Conservation (phyloP, 768 basidiomycete genomes). For the Panus rudis region DNA sequence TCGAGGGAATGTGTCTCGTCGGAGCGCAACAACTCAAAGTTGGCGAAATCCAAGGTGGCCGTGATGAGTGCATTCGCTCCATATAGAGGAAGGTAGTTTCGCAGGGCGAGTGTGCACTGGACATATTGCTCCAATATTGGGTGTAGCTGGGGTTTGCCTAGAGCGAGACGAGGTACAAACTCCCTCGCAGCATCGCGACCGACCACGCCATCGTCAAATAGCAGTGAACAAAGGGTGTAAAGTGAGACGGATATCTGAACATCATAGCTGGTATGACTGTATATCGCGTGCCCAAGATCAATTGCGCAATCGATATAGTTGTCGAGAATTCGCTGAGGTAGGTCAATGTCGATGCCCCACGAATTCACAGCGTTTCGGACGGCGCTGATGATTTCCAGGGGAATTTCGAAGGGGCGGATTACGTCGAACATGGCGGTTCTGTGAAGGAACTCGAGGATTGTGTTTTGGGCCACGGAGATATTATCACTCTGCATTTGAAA, state of each 20-base stretch:
- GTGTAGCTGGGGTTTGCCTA: slow-evolving; percentile 22
- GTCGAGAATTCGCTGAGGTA: too few relatives aligned
- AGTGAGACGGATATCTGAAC: slow-evolving; percentile 31
- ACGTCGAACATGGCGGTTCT: too few relatives aligned
- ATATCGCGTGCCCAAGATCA: background rate
- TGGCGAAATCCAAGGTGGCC: slow-evolving; percentile 29
- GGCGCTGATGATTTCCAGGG: too few relatives aligned
- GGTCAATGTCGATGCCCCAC: too few relatives aligned
- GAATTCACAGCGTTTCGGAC: too few relatives aligned
- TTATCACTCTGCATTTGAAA: too few relatives aligned
- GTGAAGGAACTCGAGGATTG: too few relatives aligned
- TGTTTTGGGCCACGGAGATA: too few relatives aligned
- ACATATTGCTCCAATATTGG: slow-evolving; percentile 28
- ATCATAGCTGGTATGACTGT: slow-evolving; percentile 12
- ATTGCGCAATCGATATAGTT: too few relatives aligned
- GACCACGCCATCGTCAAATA: slow-evolving; percentile 29
- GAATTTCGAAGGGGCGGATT: too few relatives aligned
- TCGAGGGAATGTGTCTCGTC: slow-evolving; percentile 23
- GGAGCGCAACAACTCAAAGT: slow-evolving; percentile 26
- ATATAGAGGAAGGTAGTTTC: slow-evolving; percentile 22
- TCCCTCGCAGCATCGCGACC: slow-evolving; percentile 21
- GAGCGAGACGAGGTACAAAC: slow-evolving; percentile 30
- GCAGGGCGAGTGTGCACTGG: slow-evolving; percentile 23
- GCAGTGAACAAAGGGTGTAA: slow-evolving; percentile 32
- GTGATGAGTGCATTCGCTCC: slow-evolving; percentile 30